Conservation (phyloP, 1,139 yeast genomes). For the Blastobotrys indianensis region DNA sequence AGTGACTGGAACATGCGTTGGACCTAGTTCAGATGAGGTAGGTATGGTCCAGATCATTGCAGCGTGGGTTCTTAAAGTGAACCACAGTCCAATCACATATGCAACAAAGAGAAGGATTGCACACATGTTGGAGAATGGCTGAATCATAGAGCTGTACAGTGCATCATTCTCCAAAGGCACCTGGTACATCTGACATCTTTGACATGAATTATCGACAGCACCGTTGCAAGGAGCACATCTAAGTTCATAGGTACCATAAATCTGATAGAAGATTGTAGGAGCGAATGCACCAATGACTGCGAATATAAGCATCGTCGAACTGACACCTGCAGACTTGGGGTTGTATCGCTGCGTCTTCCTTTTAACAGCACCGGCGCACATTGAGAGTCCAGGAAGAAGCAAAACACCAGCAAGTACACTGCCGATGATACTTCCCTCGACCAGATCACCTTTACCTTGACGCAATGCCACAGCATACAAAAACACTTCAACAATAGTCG, state of each 20-base stretch:
- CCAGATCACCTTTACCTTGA: constrained; percentile 81
- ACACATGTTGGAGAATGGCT: constrained; percentile 78
- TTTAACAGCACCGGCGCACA: constrained; percentile 94
- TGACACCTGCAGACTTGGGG: constrained; percentile 95
- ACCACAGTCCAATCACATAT: constrained; percentile 84
- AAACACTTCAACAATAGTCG: constrained; percentile 90
- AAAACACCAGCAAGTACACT: constrained; percentile 89
- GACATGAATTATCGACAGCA: constrained; percentile 39
- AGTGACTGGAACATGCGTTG: not conserved
- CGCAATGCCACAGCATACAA: constrained; percentile 85
- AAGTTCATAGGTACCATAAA: constrained; percentile 83
- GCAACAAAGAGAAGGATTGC: constrained; percentile 77
- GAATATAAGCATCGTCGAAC: constrained; percentile 89
- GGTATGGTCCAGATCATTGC: constrained; percentile 90
- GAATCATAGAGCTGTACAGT: constrained; percentile 58
- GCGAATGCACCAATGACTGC: constrained; percentile 91
- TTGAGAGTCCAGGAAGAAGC: constrained; percentile 85
- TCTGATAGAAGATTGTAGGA: constrained; percentile 85
- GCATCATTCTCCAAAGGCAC: constrained; percentile 61
- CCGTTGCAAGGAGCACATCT: constrained; percentile 51
- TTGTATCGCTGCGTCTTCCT: constrained; percentile 92
- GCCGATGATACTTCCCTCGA: constrained; percentile 97
- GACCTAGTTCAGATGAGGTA: constrained; percentile 34
- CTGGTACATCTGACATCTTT: constrained; percentile 72
- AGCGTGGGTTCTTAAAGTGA: constrained; percentile 93